These are phyloP conservation scores for Takakia lepidozioides DNA, from an alignment of 225 moss, liverwort and hornwort genomes.

Conservation along the genomic window DNA sequence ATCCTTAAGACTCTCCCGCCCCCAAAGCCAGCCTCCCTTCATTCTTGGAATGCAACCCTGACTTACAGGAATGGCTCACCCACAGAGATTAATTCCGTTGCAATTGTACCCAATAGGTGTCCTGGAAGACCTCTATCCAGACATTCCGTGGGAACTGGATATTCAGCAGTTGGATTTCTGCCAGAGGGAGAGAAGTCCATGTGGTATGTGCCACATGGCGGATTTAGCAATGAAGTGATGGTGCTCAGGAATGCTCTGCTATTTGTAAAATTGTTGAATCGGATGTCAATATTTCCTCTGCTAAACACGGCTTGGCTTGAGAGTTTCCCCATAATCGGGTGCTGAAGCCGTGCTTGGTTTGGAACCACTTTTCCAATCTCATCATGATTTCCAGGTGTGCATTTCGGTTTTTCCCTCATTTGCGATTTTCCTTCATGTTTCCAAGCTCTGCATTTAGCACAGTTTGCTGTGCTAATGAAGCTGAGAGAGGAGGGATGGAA, in stretches of 20 bases:
- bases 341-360: conserved; percentile 20
- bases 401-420: too few relatives aligned
- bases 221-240: conserved; percentile 69
- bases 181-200: conserved; percentile 38
- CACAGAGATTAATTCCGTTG: too few relatives aligned
- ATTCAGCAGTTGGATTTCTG: conserved; percentile 4
- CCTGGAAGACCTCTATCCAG: not conserved
- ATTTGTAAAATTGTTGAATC: conserved; percentile 57
- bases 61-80: not conserved
- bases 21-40: not conserved
- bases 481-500: too few relatives aligned
- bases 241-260: conserved; percentile 52
- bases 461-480: too few relatives aligned
- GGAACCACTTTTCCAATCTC: conserved; percentile 31
- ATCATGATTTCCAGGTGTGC: conserved; percentile 37
- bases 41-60: conserved; percentile 6
- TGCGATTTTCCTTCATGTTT: too few relatives aligned
- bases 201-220: conserved; percentile 60
- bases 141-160: not conserved
- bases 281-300: conserved; percentile 68
- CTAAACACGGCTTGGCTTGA: conserved; percentile 46
- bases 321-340: conserved; percentile 37
- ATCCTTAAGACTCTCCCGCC: not conserved
- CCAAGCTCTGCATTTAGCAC: too few relatives aligned
- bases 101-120: not conserved